Evolutionary conservation across 306 rosid genomes (phyloP).

Genomic region (Trifolium subterraneum): DNA sequence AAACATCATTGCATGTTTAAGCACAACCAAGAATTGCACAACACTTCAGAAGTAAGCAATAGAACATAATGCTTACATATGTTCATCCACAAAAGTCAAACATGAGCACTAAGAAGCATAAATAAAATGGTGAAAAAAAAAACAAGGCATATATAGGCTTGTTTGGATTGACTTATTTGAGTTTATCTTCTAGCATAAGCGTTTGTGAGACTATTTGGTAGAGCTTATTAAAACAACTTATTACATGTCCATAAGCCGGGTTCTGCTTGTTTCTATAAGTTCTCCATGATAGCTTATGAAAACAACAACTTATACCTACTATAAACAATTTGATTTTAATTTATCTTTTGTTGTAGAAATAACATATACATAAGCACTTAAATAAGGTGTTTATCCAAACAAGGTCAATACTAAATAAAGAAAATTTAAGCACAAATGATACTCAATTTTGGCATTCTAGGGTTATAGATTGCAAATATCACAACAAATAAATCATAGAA

Average conservation of each 20-base stretch:
- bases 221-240: not conserved
- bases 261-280: not conserved
- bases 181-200: not conserved
- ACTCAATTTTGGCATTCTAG: constrained; percentile 25
- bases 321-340: not conserved
- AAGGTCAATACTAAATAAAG: not conserved
- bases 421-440: not conserved
- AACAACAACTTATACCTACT: not conserved
- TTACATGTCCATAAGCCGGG: not conserved
- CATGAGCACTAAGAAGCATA: not conserved
- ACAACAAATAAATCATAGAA: constrained; percentile 16
- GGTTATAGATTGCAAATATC: constrained; percentile 2
- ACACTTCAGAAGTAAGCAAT: not conserved
- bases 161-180: not conserved
- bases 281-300: not conserved
- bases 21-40: not conserved
- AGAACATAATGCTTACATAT: not conserved
- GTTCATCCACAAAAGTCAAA: not conserved
- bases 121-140: not conserved
- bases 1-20: not conserved
- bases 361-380: not conserved
- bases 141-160: not conserved
- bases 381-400: not conserved
- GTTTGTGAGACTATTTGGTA: not conserved
- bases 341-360: not conserved